Percentiles rank a stretch among this genome's conserved stretches.
Evolutionary conservation across 2,329 filamentous ascomycete genomes (phyloP).

Genomic region (Aspergillus sp.): DNA sequence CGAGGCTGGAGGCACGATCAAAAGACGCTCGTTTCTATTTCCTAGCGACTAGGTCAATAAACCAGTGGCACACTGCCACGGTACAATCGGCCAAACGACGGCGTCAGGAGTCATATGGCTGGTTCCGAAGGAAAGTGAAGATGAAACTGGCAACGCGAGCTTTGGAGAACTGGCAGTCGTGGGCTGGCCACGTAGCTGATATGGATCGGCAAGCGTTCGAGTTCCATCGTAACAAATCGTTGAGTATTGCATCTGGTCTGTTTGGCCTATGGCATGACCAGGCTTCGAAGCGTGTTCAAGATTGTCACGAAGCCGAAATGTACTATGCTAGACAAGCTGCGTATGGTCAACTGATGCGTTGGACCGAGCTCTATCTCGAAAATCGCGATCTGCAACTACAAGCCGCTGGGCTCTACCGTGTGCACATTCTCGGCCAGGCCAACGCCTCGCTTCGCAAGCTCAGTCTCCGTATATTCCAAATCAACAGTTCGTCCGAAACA

Average conservation of each 20-base stretch:
- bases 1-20: constrained; percentile 47
- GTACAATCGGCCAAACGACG: constrained; percentile 46
- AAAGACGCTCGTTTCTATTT: constrained; percentile 52
- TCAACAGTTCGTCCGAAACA: constrained; percentile 45
- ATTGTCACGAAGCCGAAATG: constrained; percentile 31
- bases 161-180: constrained; percentile 34
- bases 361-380: constrained; percentile 29
- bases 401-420: constrained; percentile 41
- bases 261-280: constrained; percentile 40
- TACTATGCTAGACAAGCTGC: constrained; percentile 33
- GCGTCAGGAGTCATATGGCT: constrained; percentile 50
- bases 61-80: constrained; percentile 46
- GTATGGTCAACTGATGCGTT: constrained; percentile 31
- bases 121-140: constrained; percentile 48
- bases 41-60: constrained; percentile 43
- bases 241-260: constrained; percentile 27
- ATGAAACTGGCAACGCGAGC: constrained; percentile 44
- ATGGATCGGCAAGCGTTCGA: constrained; percentile 36
- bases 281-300: constrained; percentile 27
- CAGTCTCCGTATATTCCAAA: constrained; percentile 53
- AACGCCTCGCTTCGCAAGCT: constrained; percentile 47
- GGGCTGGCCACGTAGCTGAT: constrained; percentile 23
- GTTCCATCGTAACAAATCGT: constrained; percentile 27
- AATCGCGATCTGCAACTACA: constrained; percentile 34
- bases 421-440: constrained; percentile 43